Evolutionary conservation across 352 stramenopile genomes (phyloP).

Genomic region (Phytophthora rubi): DNA sequence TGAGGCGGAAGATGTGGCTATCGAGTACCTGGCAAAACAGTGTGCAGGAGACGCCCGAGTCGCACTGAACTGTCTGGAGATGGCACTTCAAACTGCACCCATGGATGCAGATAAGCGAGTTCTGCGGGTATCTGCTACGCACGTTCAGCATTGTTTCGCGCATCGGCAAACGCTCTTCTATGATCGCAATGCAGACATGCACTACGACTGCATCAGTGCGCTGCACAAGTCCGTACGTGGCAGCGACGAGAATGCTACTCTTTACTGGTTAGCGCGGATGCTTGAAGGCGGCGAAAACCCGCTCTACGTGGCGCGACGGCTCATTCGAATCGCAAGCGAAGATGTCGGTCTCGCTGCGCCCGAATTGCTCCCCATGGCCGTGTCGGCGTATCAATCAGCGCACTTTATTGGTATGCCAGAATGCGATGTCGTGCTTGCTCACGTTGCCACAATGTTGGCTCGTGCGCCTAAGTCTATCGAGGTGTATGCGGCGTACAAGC

Average conservation of each 20-base stretch:
- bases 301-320: slow-evolving; percentile 75
- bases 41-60: slow-evolving; percentile 83
- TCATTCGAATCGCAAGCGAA: slow-evolving; percentile 88
- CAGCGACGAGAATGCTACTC: slow-evolving; percentile 78
- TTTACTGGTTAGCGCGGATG: slow-evolving; percentile 90
- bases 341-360: slow-evolving; percentile 81
- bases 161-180: slow-evolving; percentile 82
- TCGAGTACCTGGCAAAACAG: slow-evolving; percentile 74
- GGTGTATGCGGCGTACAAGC: slow-evolving; percentile 85
- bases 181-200: slow-evolving; percentile 85
- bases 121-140: slow-evolving; percentile 53
- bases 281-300: slow-evolving; percentile 88
- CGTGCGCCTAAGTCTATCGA: slow-evolving; percentile 86
- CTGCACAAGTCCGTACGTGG: slow-evolving; percentile 88
- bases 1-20: slow-evolving; percentile 57
- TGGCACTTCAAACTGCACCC: slow-evolving; percentile 64
- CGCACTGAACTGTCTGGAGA: slow-evolving; percentile 86
- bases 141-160: slow-evolving; percentile 79
- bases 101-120: slow-evolving; percentile 35
- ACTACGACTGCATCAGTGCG: slow-evolving; percentile 88
- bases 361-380: slow-evolving; percentile 69
- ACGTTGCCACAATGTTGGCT: slow-evolving; percentile 83
- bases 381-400: slow-evolving; percentile 74
- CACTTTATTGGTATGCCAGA: slow-evolving; percentile 88
- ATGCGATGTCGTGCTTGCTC: slow-evolving; percentile 81